Evolutionary conservation across 2,329 filamentous ascomycete species (phyloP), one percentile per base, ranked within the genome.

Genomic region (Emmonsiellopsis sp.): DNA sequence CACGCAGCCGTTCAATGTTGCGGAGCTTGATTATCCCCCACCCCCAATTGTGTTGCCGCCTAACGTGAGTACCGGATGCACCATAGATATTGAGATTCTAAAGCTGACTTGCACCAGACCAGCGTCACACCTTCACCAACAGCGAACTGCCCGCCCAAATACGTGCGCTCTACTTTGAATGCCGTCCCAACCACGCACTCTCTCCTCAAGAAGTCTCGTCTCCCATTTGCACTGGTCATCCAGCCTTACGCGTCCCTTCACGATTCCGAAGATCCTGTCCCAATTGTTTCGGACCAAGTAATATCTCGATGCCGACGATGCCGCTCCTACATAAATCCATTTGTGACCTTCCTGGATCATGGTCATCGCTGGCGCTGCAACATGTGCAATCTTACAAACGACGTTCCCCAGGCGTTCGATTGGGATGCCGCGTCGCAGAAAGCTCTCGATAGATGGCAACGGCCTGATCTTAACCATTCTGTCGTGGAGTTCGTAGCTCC

Each of bases 281-380:
- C 92, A 6, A 83, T 98, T 48, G 87, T 97, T 32, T 87, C 95
- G 66, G 93, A 98, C 69, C 93, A 97, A 73, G 88, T 97, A 59
- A 98, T 98, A 68, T 94, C 92, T 54, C 85, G 93, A 65, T 98
- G 93, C 77, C 83, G 93, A 70, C 85, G 93, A 72, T 98, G 93
- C 74, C 81, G 93, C 62, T 93, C 92, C 53, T 97, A 97, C 70
- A 97, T 97, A 77, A 97, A 97, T 69, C 91, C 93, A 10, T 98
- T 92, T 62, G 93, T 95, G 55, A 89, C 88, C 46, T 98, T 98
- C 74, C 76, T 98, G 56, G 93, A 98, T 64, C 89, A 97, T 66
- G 93, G 93, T 46, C 93, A 98, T 73, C 83, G 93, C 66, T 98
- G 93, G 93, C 86, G 92, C 65, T 98, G 93, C 76, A 98, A 98